Evolutionary conservation across 768 basidiomycete species (phyloP).

Genomic region (Leccinum boreale): DNA sequence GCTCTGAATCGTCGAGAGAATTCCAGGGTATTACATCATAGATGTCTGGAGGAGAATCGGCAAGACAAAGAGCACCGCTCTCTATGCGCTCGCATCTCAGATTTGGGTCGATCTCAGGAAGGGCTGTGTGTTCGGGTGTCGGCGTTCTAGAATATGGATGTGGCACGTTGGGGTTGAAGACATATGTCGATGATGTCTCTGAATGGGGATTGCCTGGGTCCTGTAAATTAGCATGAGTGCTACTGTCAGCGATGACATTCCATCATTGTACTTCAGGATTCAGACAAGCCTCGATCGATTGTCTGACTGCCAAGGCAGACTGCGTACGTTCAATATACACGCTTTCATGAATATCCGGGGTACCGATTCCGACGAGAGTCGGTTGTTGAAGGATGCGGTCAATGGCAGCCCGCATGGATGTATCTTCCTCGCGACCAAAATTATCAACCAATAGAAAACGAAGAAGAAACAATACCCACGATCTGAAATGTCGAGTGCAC

Average conservation of each 20-base stretch:
- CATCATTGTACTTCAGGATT: slow-evolving; percentile 11
- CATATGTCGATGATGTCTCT: background rate
- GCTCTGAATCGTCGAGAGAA: slow-evolving; percentile 2
- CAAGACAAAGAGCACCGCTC: background rate
- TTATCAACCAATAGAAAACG: slow-evolving; percentile 5
- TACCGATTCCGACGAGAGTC: slow-evolving; percentile 21
- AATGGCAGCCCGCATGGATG: slow-evolving; percentile 29
- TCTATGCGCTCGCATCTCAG: background rate
- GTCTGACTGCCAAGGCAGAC: background rate
- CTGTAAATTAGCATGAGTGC: slow-evolving; percentile 11
- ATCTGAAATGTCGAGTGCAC: slow-evolving; percentile 24
- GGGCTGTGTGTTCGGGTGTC: background rate
- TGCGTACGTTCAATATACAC: background rate
- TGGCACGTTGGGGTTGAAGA: background rate
- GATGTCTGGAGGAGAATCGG: background rate
- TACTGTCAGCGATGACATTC: background rate
- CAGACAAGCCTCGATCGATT: background rate
- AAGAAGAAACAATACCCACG: slow-evolving; percentile 19
- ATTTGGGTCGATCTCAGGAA: background rate
- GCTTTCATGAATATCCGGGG: background rate
- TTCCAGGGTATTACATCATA: background rate
- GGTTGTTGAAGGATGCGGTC: slow-evolving; percentile 26
- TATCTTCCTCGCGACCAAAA: slow-evolving; percentile 15
- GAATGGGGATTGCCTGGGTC: background rate
- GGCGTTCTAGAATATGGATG: background rate